phyloP scores from a whole-genome alignment of 2,329 filamentous ascomycete genomes.

The Penicillium sp. region DNA sequence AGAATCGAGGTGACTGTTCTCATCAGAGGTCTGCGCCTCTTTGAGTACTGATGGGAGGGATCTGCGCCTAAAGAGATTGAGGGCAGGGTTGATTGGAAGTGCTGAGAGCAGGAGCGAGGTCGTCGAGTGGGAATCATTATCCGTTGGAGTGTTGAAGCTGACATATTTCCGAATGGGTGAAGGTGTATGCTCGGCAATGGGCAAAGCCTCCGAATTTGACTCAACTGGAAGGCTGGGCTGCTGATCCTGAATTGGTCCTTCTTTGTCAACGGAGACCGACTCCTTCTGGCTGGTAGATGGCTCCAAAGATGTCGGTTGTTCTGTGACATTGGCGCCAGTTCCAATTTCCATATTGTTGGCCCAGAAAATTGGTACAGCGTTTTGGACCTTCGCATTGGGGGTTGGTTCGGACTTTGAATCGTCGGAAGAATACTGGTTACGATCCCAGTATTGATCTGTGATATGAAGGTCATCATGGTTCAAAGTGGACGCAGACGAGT shows the following conservation, averaged over 20 bases:
- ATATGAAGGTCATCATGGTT: conserved; percentile 22
- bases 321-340: not conserved
- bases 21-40: not conserved
- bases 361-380: conserved; percentile 9
- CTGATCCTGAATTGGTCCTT: not conserved
- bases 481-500: conserved; percentile 28
- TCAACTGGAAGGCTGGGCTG: not conserved
- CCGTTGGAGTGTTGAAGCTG: conserved; percentile 3
- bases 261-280: not conserved
- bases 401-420: conserved; percentile 12
- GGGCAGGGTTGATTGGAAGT: conserved; percentile 22
- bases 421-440: conserved; percentile 6
- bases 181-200: not conserved
- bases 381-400: conserved; percentile 3
- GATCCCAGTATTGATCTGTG: conserved; percentile 13
- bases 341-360: conserved; percentile 9
- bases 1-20: not conserved
- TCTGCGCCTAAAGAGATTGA: conserved; percentile 9
- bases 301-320: not conserved
- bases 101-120: conserved; percentile 16
- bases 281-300: conserved; percentile 12
- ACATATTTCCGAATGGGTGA: not conserved
- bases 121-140: conserved; percentile 9
- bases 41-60: conserved; percentile 10
- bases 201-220: not conserved